Evolutionary conservation across 2,329 filamentous ascomycete genomes (phyloP), one percentile per base, ranked within the genome.

Genomic region (Aquanectria penicillioides): DNA sequence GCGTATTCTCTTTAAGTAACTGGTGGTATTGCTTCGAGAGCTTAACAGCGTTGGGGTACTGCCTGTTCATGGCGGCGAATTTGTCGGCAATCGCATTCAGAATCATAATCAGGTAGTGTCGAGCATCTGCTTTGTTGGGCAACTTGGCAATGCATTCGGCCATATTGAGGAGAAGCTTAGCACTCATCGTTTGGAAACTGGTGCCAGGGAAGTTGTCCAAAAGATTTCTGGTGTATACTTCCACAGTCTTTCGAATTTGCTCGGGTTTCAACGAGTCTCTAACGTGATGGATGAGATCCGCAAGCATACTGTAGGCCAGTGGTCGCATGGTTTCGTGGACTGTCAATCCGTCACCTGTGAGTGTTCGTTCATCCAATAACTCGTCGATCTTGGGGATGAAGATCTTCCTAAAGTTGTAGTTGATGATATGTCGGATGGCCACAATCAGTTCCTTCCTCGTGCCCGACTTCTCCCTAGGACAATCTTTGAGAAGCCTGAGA

Each of bases 171-270:
- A 99, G 81, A 3, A 99, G 82, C 75, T 98, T 99, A 0, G 95
- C 96, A 69, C 95, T 98, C 95, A 99, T 99, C 0, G 95, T 99
- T 76, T 99, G 96, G 73, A 99, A 99, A 75, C 94, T 99, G 0
- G 96, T 98, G 8, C 96, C 96, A 0, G 95, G 96, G 63, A 97
- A 97, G 63, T 92, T 93, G 74, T 98, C 95, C 71, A 97, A 93
- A 18, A 99, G 81, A 70, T 98, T 98, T 71, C 90, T 93, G 2
- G 96, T 98, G 76, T 99, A 99, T 4, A 99, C 95, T 73, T 97
- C 92, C 9, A 99, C 93, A 0, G 96, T 98, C 72, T 94, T 92
- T 41, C 94, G 88, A 62, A 99, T 99, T 78, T 98, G 95, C 66
- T 94, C 90, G 9, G 93, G 91, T 18, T 86, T 88, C 18, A 99